Evolutionary conservation across 305 asterid species (phyloP).

Genomic region (Caryopteris hybrid): DNA sequence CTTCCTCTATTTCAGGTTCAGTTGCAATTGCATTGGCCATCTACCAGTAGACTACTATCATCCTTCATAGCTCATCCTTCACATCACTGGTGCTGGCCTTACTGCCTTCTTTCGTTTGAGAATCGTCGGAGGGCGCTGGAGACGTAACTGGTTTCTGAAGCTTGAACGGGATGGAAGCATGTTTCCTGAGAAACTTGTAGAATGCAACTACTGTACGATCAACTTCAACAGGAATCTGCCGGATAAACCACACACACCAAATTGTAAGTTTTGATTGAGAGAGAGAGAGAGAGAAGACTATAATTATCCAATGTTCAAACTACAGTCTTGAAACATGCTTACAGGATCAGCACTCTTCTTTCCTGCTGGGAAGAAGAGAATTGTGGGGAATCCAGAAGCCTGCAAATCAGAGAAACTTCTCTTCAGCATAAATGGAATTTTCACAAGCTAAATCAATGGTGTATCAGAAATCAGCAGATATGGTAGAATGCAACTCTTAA

Average conservation of each 20-base stretch:
- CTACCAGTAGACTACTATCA: background rate
- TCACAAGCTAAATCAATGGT: background rate
- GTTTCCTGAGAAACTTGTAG: constrained; percentile 80
- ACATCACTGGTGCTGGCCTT: constrained; percentile 24
- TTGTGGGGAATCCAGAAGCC: constrained; percentile 90
- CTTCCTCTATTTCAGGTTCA: background rate
- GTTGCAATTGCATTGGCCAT: background rate
- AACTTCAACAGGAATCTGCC: constrained; percentile 61
- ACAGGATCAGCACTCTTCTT: constrained; percentile 75
- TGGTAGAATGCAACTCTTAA: background rate
- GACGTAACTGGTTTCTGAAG: constrained; percentile 52
- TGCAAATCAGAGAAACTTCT: constrained; percentile 24
- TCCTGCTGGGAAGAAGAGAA: constrained; percentile 89
- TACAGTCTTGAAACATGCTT: constrained; percentile 26
- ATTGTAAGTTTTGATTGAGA: background rate
- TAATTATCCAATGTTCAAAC: background rate
- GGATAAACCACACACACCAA: background rate
- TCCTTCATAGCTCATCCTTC: constrained; percentile 78
- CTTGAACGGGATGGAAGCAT: constrained; percentile 82
- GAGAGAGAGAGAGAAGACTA: background rate
- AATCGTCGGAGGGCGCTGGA: constrained; percentile 27
- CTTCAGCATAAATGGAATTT: background rate
- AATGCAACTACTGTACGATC: constrained; percentile 76
- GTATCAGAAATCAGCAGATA: background rate
- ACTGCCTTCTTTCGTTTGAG: constrained; percentile 30